Base-by-base conservation (phyloP, 2,329 filamentous ascomycete species). In the Westerdykella aurantiaca region DNA sequence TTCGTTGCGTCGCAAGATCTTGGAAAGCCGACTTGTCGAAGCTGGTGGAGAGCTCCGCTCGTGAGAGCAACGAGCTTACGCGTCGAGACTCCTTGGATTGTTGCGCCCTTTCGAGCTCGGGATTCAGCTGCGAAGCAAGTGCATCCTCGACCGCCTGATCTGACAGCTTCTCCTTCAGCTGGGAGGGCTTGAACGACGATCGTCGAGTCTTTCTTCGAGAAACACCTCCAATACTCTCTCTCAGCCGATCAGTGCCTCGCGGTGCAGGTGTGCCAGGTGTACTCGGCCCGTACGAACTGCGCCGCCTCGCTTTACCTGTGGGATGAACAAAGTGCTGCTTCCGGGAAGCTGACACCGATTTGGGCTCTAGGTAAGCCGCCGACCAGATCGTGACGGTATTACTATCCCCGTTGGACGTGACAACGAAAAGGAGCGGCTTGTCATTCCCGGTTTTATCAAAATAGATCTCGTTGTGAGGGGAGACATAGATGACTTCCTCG, bases 21-120 rank as follows among this genome's bases (percentile, higher is more conserved):
- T 82, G 78, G 60, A 95, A 94, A n/a, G 83, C 78, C 1, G 83
- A 77, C 56, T 86, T 79, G 54, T 95, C 89, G 52, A 91, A 86
- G 13, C 85, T 93, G 9, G 87, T 84, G 0, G 88, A 91, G 16
- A 96, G 72, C 61, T 96, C 91, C 25, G 87, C 86, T 57, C 91
- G 79, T 13, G 90, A 90, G 42, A 96, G 75, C 69, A 95, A 79
- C 13, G 91, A 97, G 70, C 93, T 98, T 21, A 97, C 85, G 40
- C 93, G 81, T 35, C 93, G 81, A n/a, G 79, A 81, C 35, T 80
- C 76, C 50, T 77, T 77, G 14, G 77, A 75, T 38, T 77, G 74
- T 22, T 76, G 73, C 25, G 77, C 71, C 43, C 64, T 59, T 34
- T 69, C 66, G 40, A 66, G 74, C 40, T 74, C 72, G 14, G 72